Conservation (phyloP, 139 green algal genomes). For the Trebouxia sp. region DNA sequence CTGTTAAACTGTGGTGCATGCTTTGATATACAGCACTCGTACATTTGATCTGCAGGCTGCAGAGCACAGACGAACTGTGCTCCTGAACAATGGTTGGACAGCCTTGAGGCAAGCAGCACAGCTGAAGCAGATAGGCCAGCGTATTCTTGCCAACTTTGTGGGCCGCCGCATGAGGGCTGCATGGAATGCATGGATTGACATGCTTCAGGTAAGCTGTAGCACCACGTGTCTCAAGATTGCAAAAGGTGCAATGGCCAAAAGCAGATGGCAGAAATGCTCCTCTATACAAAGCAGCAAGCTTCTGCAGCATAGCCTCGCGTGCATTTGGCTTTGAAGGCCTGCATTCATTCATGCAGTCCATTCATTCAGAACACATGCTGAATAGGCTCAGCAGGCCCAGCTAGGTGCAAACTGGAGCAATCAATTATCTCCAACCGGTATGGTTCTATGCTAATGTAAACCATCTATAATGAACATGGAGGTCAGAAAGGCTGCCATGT, state of each 20-base stretch:
- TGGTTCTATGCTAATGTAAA: too few relatives aligned
- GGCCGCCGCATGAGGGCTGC: slow-evolving; percentile 6
- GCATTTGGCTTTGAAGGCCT: background rate
- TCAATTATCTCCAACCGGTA: too few relatives aligned
- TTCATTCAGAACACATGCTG: too few relatives aligned
- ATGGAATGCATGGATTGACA: slow-evolving; percentile 28
- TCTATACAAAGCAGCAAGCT: too few relatives aligned
- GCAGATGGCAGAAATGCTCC: too few relatives aligned
- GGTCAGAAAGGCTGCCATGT: too few relatives aligned
- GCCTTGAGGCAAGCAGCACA: slow-evolving; percentile 5
- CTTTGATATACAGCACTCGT: background rate
- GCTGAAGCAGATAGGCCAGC: background rate
- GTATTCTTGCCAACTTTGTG: slow-evolving; percentile 11
- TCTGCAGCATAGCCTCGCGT: background rate
- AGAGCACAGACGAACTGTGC: background rate
- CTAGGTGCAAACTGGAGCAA: too few relatives aligned
- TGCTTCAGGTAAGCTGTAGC: background rate
- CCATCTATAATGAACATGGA: too few relatives aligned
- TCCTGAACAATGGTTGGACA: background rate
- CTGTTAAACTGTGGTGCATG: background rate
- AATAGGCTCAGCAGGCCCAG: too few relatives aligned
- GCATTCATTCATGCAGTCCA: background rate
- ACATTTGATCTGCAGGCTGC: slow-evolving; percentile 5
- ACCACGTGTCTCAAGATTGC: too few relatives aligned
- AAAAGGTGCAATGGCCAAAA: too few relatives aligned